Evolutionary conservation across 2,329 filamentous ascomycete genomes (phyloP).

Genomic region (Rutstroemia sp.): DNA sequence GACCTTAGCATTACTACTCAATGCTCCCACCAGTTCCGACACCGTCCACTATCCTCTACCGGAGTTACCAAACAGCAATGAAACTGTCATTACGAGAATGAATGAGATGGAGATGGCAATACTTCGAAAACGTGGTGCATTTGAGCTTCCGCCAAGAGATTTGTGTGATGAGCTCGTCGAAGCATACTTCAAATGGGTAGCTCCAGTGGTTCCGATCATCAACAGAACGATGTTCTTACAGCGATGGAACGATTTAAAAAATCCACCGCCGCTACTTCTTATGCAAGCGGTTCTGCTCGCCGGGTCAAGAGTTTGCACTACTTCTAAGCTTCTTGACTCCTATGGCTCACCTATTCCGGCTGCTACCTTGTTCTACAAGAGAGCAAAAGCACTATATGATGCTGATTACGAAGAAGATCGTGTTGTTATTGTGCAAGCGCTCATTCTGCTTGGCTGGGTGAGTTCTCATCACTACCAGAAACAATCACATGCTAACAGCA

Average conservation of each 20-base stretch:
- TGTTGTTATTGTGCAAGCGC: slow-evolving; percentile 89
- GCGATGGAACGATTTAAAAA: slow-evolving; percentile 83
- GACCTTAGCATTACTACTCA: slow-evolving; percentile 88
- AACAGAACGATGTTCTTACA: slow-evolving; percentile 91
- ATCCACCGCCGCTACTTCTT: slow-evolving; percentile 86
- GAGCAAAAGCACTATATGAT: slow-evolving; percentile 91
- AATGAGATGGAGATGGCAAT: slow-evolving; percentile 96
- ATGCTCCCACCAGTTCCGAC: slow-evolving; percentile 84
- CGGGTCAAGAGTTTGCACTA: slow-evolving; percentile 90
- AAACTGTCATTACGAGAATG: slow-evolving; percentile 79
- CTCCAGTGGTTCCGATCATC: slow-evolving; percentile 89
- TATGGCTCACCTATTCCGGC: slow-evolving; percentile 92
- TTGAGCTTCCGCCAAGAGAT: slow-evolving; percentile 77
- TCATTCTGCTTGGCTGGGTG: slow-evolving; percentile 90
- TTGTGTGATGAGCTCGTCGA: slow-evolving; percentile 93
- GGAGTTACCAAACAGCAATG: slow-evolving; percentile 79
- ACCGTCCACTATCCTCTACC: slow-evolving; percentile 98
- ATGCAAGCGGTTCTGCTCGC: slow-evolving; percentile 89
- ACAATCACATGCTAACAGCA: neutral
- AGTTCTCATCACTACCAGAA: neutral
- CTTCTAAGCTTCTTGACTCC: slow-evolving; percentile 89
- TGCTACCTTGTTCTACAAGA: slow-evolving; percentile 94
- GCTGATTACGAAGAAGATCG: slow-evolving; percentile 96
- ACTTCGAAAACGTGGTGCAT: slow-evolving; percentile 84
- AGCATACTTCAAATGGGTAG: slow-evolving; percentile 92